These are phyloP conservation scores for Monilinia laxa DNA, from an alignment of 2,329 filamentous ascomycete genomes.

Conservation along the genomic window DNA sequence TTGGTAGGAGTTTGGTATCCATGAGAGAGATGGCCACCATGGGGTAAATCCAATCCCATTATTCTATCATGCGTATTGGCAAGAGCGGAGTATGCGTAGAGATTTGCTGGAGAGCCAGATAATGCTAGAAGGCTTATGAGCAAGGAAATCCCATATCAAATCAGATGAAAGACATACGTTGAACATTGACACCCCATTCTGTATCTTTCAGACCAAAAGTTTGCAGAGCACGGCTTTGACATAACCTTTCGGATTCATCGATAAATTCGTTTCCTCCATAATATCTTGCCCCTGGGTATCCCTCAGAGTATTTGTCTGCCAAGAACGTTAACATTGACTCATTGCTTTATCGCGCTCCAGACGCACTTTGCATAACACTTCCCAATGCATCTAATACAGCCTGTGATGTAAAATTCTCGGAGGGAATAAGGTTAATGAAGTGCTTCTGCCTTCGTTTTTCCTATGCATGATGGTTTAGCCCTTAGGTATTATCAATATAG, in stretches of 20 bases:
- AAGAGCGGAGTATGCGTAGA: conserved; percentile 88
- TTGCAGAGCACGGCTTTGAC: conserved; percentile 85
- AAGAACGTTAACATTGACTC: conserved; percentile 42
- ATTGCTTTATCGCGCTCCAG: conserved; percentile 33
- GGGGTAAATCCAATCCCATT: conserved; percentile 95
- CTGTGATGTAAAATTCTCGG: conserved; percentile 93
- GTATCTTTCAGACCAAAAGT: conserved; percentile 79
- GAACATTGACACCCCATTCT: conserved; percentile 97
- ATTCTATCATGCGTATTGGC: conserved; percentile 90
- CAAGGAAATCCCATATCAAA: conserved; percentile 8
- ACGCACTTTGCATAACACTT: conserved; percentile 89
- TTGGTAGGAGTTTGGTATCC: conserved; percentile 93
- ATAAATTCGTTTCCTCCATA: conserved; percentile 98
- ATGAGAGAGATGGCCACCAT: conserved; percentile 93
- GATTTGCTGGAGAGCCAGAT: conserved; percentile 64
- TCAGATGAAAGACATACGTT: conserved; percentile 56
- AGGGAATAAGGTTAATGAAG: conserved; percentile 96
- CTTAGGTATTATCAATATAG: background rate
- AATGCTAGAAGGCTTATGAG: conserved; percentile 37
- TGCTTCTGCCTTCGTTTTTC: conserved; percentile 96
- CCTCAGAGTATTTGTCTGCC: conserved; percentile 94
- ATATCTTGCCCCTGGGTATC: conserved; percentile 93
- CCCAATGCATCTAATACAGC: conserved; percentile 88
- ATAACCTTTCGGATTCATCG: conserved; percentile 83
- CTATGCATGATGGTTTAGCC: conserved; percentile 46